Base-by-base conservation (phyloP, 2,329 filamentous ascomycete species). In the Neonectria coccinea region DNA sequence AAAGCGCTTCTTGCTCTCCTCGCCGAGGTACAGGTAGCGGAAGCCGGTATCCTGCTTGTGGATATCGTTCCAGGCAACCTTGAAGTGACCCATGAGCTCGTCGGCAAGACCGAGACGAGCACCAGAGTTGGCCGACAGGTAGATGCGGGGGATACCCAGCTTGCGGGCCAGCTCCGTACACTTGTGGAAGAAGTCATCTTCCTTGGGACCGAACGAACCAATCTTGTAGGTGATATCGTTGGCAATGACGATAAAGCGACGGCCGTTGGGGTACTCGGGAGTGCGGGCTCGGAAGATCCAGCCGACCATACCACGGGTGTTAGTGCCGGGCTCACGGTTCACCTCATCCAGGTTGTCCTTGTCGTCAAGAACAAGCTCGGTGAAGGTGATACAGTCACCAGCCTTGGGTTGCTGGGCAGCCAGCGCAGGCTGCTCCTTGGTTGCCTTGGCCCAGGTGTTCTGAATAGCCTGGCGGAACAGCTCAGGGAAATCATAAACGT, bases 151-250 rank as follows among this genome's bases (percentile, higher is more conserved):
- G 75, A 99, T 97, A 42, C 96, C 96, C 67, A 97, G 86, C 85
- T 93, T 95, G 74, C 94, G 91, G 67, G 96, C 96, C 70, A 97
- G 86, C 81, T 99, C 94, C 10, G 96, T 98, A 84, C 96, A 99
- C 87, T 98, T 97, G 86, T 97, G 88, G 89, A 99, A 99, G 89
- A 97, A 99, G 74, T 92, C 91, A 81, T 99, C 96, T 84, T 99
- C 96, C 82, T 91, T 91, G 44, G 96, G 96, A 56, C 96, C 96
- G 79, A 99, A 99, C 2, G 93, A 97, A 76, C 96, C 96, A 79
- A 98, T 99, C 86, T 97, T 97, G 88, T 93, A 98, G 18, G 96
- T 99, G 79, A 99, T 99, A 77, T 99, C 96, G 86, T 99, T 99
- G 86, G 96, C 94, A 68, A 99, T 91, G 70, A 99, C 93, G 78